Evolutionary conservation across 352 stramenopile genomes (phyloP), one percentile per base, ranked within the genome.

Genomic region (Phytophthora sansomeana): DNA sequence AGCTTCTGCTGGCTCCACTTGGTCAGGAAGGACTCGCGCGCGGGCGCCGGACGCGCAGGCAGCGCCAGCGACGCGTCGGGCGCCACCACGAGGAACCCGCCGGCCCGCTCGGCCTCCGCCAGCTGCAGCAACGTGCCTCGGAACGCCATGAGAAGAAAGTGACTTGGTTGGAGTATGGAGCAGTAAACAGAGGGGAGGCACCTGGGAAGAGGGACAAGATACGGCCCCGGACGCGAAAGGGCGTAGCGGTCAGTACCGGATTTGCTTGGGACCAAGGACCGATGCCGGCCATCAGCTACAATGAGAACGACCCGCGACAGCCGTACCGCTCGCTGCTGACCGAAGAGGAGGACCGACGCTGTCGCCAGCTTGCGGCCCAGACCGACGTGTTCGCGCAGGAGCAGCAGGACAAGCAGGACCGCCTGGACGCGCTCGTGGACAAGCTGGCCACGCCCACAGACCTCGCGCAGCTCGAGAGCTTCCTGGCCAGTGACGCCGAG

Each of bases 101-200:
- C 57, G 59, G 54, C 44, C 36, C 56, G 75, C 44, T 74, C 62
- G 28, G 41, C 50, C 54, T 87, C 78, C 0, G 47, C 28, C 16
- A 85, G 54, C 43, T 74, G 53, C 28, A 92, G 79, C 48, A 94
- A 58, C 55, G 88, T 74, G 19, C 85, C 85, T n/a, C 81, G 81
- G 73, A 92, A 92, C 58, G 77, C 76, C 83, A 94, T 91, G 16
- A 50, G 35, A 5, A 33, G 35, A 51, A 24, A 24, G 21, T 24
- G 21, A 9, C 21, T 41, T 29, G 14, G 21, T 32, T 42, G n/a
- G 50, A 13, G 11, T 19, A 26, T 17, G 6, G 14, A 46, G n/a
- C 47, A 67, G 17, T 63, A 32, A 39, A 21, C 16, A 47, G 58
- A 24, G 21, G 21, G 21, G 21, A 24, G 1, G 21, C 21, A 24